These are phyloP conservation scores for Garcia nutans DNA, from an alignment of 345 rosid species.

Conservation along the genomic window DNA sequence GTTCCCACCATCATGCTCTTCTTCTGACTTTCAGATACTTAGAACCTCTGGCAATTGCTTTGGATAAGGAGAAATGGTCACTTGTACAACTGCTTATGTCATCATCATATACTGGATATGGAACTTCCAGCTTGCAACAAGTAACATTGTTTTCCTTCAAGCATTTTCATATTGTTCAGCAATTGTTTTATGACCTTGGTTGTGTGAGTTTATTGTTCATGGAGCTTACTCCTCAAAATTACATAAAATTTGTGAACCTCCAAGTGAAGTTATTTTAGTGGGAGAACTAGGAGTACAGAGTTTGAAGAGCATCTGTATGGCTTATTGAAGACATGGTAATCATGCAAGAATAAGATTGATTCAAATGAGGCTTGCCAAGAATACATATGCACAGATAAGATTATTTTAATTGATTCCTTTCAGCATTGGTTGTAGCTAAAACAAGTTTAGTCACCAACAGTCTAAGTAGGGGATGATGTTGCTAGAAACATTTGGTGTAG, in stretches of 20 bases:
- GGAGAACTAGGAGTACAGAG: no score
- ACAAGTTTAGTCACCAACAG: background rate
- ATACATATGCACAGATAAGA: background rate
- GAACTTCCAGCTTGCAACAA: constrained; percentile 88
- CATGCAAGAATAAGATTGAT: background rate
- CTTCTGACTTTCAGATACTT: constrained; percentile 58
- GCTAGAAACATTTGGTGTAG: background rate
- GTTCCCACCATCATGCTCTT: background rate
- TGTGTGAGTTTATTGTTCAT: background rate
- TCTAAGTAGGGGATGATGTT: background rate
- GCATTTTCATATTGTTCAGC: background rate
- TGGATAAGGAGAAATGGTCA: constrained; percentile 94
- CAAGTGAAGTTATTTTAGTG: no score
- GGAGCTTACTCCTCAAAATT: background rate
- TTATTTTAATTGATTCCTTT: background rate
- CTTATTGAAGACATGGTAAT: background rate
- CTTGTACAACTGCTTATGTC: constrained; percentile 88
- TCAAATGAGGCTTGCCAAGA: background rate
- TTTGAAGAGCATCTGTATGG: background rate
- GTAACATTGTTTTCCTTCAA: constrained; percentile 37
- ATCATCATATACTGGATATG: constrained; percentile 85
- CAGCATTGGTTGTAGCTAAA: background rate
- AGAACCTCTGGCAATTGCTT: constrained; percentile 89
- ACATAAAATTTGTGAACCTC: background rate
- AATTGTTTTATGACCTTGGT: background rate